Percentiles rank a stretch among this genome's conserved stretches.
These are phyloP conservation scores for Pyropia haitanensis DNA, from an alignment of 23 red algal genomes.

Conservation along the genomic window DNA sequence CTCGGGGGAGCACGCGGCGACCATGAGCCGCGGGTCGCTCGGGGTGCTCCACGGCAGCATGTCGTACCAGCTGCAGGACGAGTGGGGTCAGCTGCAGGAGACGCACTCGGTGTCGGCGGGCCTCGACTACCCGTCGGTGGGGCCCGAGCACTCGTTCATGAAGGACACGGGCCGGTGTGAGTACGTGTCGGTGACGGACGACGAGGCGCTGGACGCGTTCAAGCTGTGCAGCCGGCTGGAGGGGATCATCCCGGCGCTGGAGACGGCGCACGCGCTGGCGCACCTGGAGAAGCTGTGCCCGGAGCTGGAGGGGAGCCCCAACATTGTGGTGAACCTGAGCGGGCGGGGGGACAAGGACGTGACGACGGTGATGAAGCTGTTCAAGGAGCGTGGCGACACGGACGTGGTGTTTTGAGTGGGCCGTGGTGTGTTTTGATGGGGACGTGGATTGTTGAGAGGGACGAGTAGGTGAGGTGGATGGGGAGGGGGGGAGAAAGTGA, in stretches of 20 bases:
- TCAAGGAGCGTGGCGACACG: conserved; percentile 42
- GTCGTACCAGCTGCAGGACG: conserved; percentile 37
- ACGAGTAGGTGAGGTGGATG: too few species aligned
- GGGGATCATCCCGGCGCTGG: conserved; percentile 43
- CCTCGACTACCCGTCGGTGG: conserved; percentile 43
- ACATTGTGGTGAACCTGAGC: conserved; percentile 24
- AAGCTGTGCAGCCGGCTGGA: conserved; percentile 22
- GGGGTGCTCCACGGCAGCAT: conserved; percentile 54
- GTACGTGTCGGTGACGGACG: conserved; percentile 24
- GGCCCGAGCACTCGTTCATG: conserved; percentile 40
- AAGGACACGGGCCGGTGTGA: conserved; percentile 31
- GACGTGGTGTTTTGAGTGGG: conserved; percentile 8
- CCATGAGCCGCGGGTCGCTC: conserved; percentile 15
- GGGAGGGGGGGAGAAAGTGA: too few species aligned
- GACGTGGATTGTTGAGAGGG: too few species aligned
- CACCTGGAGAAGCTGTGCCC: conserved; percentile 14
- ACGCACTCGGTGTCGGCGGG: conserved; percentile 42
- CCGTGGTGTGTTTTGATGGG: too few species aligned
- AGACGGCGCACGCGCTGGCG: conserved; percentile 35
- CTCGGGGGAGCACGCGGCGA: conserved; percentile 15
- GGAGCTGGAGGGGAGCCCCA: conserved; percentile 11
- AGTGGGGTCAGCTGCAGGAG: conserved; percentile 28
- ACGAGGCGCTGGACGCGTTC: conserved; percentile 39
- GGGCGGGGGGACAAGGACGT: conserved; percentile 43
- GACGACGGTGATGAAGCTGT: conserved; percentile 26